A percentile compares a stretch with the other conserved stretches of the same genome.
Conservation (phyloP, 441 rosid species). For the Pelargonium cotyledonis region DNA sequence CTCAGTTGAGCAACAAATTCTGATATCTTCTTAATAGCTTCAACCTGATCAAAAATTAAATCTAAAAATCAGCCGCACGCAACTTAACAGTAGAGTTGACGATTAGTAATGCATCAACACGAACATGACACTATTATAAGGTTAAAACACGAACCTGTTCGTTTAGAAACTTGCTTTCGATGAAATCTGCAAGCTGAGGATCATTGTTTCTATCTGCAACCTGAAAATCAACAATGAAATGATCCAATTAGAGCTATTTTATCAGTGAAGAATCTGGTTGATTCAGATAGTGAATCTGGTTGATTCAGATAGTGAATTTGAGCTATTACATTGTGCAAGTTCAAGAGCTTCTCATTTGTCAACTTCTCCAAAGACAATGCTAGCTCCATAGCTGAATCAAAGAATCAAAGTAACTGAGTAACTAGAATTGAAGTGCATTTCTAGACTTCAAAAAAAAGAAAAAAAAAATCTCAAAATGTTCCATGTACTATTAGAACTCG, state of each 20-base stretch:
- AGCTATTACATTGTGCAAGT: conserved; percentile 48
- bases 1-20: conserved; percentile 55
- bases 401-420: neutral
- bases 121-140: neutral
- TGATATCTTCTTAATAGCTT: conserved; percentile 50
- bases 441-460: no score
- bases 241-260: neutral
- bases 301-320: neutral
- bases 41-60: conserved; percentile 32
- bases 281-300: neutral
- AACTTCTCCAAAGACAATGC: conserved; percentile 81
- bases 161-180: conserved; percentile 49
- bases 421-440: neutral
- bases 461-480: no score
- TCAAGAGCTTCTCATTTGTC: conserved; percentile 61
- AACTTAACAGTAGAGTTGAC: neutral
- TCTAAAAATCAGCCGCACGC: neutral
- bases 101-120: neutral
- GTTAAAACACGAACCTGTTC: conserved; percentile 45
- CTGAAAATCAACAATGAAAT: conserved; percentile 24
- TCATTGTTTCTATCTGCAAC: conserved; percentile 54
- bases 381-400: conserved; percentile 75
- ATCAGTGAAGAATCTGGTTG: neutral
- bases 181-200: conserved; percentile 54
- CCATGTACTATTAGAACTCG: no score